A percentile compares a stretch with the other conserved stretches of the same genome.
phyloP scores from a whole-genome alignment of 805 yeast species.

The Suhomyces tanzawaensis region DNA sequence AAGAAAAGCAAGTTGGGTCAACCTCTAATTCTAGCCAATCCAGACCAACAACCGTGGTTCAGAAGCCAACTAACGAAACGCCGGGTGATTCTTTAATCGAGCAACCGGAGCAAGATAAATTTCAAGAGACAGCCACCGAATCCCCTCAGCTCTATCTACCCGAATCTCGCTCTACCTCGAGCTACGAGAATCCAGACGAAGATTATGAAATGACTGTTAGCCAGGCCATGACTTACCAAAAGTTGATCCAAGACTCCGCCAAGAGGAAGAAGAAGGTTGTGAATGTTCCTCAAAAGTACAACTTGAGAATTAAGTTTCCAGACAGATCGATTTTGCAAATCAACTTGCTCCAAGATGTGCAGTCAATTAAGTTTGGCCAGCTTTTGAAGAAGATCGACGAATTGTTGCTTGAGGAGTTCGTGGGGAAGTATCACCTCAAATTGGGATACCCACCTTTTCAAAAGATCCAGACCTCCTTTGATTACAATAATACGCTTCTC shows the following conservation, averaged over 20 bases:
- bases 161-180: slow-evolving; percentile 3
- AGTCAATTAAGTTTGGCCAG: slow-evolving; percentile 31
- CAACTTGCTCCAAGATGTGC: slow-evolving; percentile 23
- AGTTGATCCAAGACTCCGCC: slow-evolving; percentile 28
- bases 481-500: slow-evolving; percentile 23
- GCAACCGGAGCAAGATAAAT: not conserved
- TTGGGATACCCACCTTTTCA: slow-evolving; percentile 40
- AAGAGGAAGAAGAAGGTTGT: slow-evolving; percentile 13
- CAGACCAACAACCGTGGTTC: not conserved
- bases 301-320: slow-evolving; percentile 38
- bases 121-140: slow-evolving; percentile 6
- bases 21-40: not conserved
- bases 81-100: no score
- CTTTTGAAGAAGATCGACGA: slow-evolving; percentile 36
- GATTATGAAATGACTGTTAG: slow-evolving; percentile 39
- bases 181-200: slow-evolving; percentile 41
- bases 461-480: slow-evolving; percentile 25
- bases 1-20: not conserved
- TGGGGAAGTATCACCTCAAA: slow-evolving; percentile 30
- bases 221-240: slow-evolving; percentile 39
- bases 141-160: slow-evolving; percentile 23
- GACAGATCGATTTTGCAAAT: slow-evolving; percentile 37
- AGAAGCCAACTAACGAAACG: no score
- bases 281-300: slow-evolving; percentile 23
- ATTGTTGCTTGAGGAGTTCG: slow-evolving; percentile 24